Evolutionary conservation across 495 filamentous ascomycete species (phyloP), one percentile per base, ranked within the genome.

Genomic region (Penicillium macrosclerotiorum): DNA sequence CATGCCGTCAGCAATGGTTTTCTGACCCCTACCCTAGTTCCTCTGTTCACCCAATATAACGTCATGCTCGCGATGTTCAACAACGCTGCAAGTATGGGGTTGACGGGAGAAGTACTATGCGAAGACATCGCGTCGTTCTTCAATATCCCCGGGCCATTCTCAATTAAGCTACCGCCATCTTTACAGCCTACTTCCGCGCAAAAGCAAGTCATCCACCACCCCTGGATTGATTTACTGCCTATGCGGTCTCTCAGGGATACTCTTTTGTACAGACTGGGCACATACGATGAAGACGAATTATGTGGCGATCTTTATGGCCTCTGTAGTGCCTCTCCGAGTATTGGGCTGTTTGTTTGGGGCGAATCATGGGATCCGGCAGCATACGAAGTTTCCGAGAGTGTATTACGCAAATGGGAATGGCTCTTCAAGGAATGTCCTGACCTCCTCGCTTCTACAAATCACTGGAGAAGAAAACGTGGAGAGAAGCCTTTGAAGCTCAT

Each of bases 201-300:
- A 20, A 57, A 32, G 20, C 13, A 31, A 12, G 50, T 61, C 5
- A 47, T 61, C 8, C 57, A 61, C 20, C 57, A 61, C n/a, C 57
- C 57, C 8, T 61, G 57, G 57, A 47, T 61, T 24, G 57, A 61
- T n/a, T 32, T 61, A 4, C 42, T 61, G 8, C 57, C 57, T 3
- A 42, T 61, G 2, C 6, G 13, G 1, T 61, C 57, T 2, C 41
- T 61, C 2, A 47, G 57, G 8, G 32, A 61, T 20, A 33, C 26
- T 4, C 23, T 58, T 3, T 34, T 55, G 13, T 12, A 3, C 3
- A 46, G 37, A 17, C 12, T 30, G 25, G 37, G 38, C 8, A 8
- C 20, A 7, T 41, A 49, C 8, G 58, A 59, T 7, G 58, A 59
- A 7, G 58, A 62, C 2, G 51, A 59, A 14, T 8, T 59, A 2